These are phyloP conservation scores for Flaveria bidentis DNA, from an alignment of 129 eudicot genomes.

Conservation along the genomic window DNA sequence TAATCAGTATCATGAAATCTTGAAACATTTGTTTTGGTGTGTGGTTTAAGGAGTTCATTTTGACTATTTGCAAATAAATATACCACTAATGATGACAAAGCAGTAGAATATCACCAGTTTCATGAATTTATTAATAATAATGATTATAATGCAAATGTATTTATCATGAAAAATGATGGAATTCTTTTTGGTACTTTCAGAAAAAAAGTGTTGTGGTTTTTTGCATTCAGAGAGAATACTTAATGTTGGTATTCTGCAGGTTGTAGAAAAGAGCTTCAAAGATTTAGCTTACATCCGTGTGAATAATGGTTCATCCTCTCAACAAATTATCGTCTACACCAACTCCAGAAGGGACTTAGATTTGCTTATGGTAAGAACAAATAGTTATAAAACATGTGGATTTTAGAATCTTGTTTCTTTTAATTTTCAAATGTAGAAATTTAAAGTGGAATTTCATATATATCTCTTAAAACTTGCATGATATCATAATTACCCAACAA, in stretches of 20 bases:
- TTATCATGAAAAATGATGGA: background rate
- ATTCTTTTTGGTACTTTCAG: background rate
- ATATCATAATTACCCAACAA: background rate
- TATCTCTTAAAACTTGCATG: background rate
- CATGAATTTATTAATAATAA: background rate
- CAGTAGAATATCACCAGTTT: background rate
- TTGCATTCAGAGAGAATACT: constrained; percentile 21
- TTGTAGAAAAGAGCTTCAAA: constrained; percentile 59
- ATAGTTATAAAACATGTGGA: background rate
- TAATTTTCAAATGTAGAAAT: background rate
- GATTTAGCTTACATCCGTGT: constrained; percentile 71
- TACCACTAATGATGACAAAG: background rate
- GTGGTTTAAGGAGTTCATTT: too few species aligned
- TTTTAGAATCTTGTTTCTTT: background rate
- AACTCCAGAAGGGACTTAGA: constrained; percentile 62
- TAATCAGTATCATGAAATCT: too few species aligned
- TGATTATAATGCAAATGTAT: background rate
- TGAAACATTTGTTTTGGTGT: too few species aligned
- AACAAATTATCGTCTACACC: constrained; percentile 63
- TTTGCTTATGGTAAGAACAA: constrained; percentile 67
- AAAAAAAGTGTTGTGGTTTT: background rate
- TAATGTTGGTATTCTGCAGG: constrained; percentile 46
- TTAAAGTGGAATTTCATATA: background rate
- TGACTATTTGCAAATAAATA: too few species aligned
- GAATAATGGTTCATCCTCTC: constrained; percentile 44